phyloP scores from a whole-genome alignment of 139 green algal genomes.

The Chlorella sp. region DNA sequence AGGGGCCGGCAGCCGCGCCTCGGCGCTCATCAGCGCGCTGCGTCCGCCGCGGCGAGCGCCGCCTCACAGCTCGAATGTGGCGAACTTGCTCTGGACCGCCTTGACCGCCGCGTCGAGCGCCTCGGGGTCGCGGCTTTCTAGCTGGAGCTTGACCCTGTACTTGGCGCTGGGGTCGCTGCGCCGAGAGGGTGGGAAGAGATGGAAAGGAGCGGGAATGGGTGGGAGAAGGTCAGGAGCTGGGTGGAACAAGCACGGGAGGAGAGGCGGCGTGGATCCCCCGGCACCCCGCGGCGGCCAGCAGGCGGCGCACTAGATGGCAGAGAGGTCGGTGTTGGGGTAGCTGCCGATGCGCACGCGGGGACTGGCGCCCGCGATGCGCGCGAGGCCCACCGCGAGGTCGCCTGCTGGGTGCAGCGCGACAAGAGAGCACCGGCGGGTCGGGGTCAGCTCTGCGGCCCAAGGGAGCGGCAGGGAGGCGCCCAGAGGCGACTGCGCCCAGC shows the following conservation, averaged over 20 bases:
- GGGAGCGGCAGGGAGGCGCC: too few relatives aligned
- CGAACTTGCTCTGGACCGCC: constrained; percentile 4
- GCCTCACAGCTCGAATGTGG: constrained; percentile 18
- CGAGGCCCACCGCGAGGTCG: constrained; percentile 10
- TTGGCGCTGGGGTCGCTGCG: neutral
- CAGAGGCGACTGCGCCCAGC: too few relatives aligned
- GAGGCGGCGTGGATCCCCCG: too few relatives aligned
- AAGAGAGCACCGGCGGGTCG: neutral
- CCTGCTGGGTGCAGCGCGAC: neutral
- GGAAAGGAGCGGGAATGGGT: too few relatives aligned
- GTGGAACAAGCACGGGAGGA: too few relatives aligned
- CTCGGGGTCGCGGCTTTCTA: constrained; percentile 28
- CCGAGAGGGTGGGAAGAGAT: too few relatives aligned
- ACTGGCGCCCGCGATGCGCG: neutral
- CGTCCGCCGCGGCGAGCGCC: too few relatives aligned
- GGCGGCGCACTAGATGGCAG: too few relatives aligned
- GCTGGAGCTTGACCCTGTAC: constrained; percentile 31
- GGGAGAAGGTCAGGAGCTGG: too few relatives aligned
- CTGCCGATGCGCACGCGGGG: constrained; percentile 50
- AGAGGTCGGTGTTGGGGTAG: constrained; percentile 49
- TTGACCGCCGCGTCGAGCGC: constrained; percentile 18
- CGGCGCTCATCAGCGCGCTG: too few relatives aligned
- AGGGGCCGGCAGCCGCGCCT: too few relatives aligned
- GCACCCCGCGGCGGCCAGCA: too few relatives aligned
- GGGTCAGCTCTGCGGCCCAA: neutral